Evolutionary conservation across 2,329 filamentous ascomycete genomes (phyloP).

Genomic region (Corynespora cassiicola): DNA sequence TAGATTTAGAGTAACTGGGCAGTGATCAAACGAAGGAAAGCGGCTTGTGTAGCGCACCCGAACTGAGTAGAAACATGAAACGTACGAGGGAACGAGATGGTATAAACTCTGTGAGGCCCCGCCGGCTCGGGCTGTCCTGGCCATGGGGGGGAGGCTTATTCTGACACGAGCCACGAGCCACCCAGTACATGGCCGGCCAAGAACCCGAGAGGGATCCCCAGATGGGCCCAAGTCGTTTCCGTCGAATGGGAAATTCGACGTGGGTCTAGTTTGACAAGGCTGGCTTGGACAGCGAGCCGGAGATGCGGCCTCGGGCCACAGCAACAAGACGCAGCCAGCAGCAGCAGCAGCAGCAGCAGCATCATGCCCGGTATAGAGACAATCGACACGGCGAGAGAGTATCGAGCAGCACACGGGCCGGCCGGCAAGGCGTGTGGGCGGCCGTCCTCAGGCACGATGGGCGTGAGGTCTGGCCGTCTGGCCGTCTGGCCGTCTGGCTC

Average conservation of each 20-base stretch:
- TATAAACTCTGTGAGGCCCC: constrained; percentile 28
- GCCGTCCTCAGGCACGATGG: not conserved
- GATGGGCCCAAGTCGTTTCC: no score
- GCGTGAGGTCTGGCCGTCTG: not conserved
- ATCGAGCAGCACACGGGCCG: no score
- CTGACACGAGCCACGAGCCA: constrained; percentile 12
- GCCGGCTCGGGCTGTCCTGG: constrained; percentile 13
- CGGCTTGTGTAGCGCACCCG: constrained; percentile 8
- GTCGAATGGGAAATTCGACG: no score
- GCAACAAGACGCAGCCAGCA: no score
- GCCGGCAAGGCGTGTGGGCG: no score
- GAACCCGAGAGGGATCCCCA: constrained; percentile 22
- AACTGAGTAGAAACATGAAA: constrained; percentile 18
- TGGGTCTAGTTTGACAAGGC: no score
- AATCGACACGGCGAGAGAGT: no score
- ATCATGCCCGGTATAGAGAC: no score
- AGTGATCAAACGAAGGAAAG: constrained; percentile 13
- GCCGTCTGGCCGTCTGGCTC: no score
- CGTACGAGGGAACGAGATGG: constrained; percentile 15
- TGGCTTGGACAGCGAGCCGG: no score
- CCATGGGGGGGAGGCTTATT: constrained; percentile 23
- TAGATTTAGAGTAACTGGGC: constrained; percentile 22
- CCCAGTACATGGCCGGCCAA: constrained; percentile 18
- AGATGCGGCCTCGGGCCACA: no score
- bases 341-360: no score